Evolutionary conservation across 495 filamentous ascomycete species (phyloP).

Genomic region (Glonium stellatum): DNA sequence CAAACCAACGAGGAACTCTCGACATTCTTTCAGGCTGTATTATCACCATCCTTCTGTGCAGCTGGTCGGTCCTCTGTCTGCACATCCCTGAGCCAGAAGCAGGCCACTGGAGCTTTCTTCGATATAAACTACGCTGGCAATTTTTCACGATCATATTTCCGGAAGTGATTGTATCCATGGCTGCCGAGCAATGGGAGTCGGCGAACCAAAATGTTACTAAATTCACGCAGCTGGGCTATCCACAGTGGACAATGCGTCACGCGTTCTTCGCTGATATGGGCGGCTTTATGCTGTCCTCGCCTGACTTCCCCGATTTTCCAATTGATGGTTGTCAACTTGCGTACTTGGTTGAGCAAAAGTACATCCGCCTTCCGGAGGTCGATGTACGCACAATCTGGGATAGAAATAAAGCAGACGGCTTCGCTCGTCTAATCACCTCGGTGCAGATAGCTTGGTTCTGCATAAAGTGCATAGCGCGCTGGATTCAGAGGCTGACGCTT

Average conservation of each 20-base stretch:
- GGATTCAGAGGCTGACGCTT: neutral
- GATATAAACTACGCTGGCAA: neutral
- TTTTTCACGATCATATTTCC: constrained; percentile 23
- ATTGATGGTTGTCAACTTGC: constrained; percentile 27
- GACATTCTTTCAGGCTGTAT: constrained; percentile 22
- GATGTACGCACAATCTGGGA: constrained; percentile 20
- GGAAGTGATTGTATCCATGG: constrained; percentile 14
- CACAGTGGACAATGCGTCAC: constrained; percentile 30
- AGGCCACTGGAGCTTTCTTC: neutral
- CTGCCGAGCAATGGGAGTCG: constrained; percentile 20
- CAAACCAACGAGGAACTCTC: constrained; percentile 22
- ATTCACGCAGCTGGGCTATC: neutral
- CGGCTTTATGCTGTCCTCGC: constrained; percentile 24
- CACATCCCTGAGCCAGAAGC: constrained; percentile 20
- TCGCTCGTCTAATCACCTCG: constrained; percentile 24
- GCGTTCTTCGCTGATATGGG: constrained; percentile 38
- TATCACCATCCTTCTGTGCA: constrained; percentile 25
- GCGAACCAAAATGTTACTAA: constrained; percentile 16
- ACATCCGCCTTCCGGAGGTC: constrained; percentile 21
- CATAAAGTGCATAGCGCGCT: constrained; percentile 17
- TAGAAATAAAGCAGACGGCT: constrained; percentile 27
- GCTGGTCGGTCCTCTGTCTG: constrained; percentile 21
- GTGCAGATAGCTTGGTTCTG: constrained; percentile 29
- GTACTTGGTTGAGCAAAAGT: constrained; percentile 25
- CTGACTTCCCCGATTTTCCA: constrained; percentile 23